A percentile compares a stretch with the other conserved stretches of the same genome.
phyloP scores from a whole-genome alignment of 257 asterid genomes.

The Nicotiana otophora region DNA sequence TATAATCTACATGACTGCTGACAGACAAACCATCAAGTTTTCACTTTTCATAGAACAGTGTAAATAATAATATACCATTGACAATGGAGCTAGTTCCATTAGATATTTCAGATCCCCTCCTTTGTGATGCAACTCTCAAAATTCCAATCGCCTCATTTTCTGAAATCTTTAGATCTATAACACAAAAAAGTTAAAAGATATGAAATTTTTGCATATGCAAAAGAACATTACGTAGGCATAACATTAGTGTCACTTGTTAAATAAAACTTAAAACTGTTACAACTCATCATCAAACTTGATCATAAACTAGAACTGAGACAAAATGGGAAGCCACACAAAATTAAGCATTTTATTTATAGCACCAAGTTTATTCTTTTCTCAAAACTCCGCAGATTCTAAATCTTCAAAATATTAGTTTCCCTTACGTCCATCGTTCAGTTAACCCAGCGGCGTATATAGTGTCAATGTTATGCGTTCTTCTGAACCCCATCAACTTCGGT shows the following conservation, averaged over 20 bases:
- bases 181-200: background rate
- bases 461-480: too few species aligned
- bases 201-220: background rate
- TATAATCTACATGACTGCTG: background rate
- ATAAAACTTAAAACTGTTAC: background rate
- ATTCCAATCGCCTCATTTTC: constrained; percentile 60
- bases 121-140: constrained; percentile 49
- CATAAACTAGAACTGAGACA: background rate
- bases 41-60: background rate
- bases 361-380: background rate
- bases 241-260: background rate
- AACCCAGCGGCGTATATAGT: too few species aligned
- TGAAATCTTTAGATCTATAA: constrained; percentile 57
- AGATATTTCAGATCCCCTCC: constrained; percentile 41
- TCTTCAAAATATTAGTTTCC: background rate
- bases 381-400: background rate
- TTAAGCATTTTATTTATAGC: background rate
- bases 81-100: constrained; percentile 38
- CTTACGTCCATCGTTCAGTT: background rate
- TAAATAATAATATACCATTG: constrained; percentile 39
- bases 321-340: background rate
- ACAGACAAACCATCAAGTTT: background rate
- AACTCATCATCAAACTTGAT: background rate
- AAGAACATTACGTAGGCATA: background rate
- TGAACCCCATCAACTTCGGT: too few species aligned